These are phyloP conservation scores for Mycena maculata DNA, from an alignment of 768 basidiomycete genomes.

Conservation along the genomic window DNA sequence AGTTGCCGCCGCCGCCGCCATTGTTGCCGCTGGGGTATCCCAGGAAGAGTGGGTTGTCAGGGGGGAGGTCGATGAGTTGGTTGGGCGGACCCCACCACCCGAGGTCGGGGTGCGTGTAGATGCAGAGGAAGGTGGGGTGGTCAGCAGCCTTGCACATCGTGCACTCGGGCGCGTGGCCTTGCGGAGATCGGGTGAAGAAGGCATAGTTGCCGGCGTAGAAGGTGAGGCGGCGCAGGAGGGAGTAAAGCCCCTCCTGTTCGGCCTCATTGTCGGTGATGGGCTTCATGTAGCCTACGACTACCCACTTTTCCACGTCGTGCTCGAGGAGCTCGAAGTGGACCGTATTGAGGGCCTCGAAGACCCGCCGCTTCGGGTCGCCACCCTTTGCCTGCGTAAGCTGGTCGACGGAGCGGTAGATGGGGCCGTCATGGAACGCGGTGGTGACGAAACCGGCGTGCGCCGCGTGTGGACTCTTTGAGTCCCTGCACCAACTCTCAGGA, in stretches of 20 bases:
- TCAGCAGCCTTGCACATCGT: constrained; percentile 2
- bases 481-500: no score
- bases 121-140: constrained; percentile 19
- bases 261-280: neutral
- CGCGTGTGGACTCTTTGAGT: no score
- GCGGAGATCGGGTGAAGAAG: neutral
- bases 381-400: neutral
- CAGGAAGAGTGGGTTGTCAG: constrained; percentile 5
- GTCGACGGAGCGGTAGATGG: neutral
- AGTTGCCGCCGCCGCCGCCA: neutral
- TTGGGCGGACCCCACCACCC: constrained; percentile 19
- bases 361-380: neutral
- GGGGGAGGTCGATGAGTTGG: constrained; percentile 8
- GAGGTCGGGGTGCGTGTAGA: neutral
- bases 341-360: constrained; percentile 18
- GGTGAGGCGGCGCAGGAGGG: neutral
- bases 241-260: neutral
- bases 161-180: neutral
- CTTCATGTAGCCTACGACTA: constrained; percentile 5
- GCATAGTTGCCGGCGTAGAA: neutral
- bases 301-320: neutral
- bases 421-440: neutral
- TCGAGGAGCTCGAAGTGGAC: constrained; percentile 2
- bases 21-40: no score
- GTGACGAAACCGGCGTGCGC: no score